Evolutionary conservation across 306 rosid genomes (phyloP), one percentile per base, ranked within the genome.

Genomic region (Alnus glutinosa): DNA sequence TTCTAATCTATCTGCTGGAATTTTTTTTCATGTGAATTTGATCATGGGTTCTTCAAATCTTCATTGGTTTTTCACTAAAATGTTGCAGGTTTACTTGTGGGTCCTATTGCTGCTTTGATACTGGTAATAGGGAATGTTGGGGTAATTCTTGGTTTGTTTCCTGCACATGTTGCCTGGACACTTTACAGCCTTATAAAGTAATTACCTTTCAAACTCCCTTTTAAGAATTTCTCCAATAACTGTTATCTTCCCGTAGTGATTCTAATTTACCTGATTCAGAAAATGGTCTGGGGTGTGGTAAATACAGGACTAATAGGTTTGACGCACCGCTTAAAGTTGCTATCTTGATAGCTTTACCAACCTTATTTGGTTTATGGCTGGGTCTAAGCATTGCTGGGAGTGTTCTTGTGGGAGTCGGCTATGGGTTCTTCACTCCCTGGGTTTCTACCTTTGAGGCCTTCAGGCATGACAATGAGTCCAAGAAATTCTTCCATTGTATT

Each of bases 391-490:
- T 89, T 76, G 90, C 78, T 71, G 98, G 92, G 79, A 93, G 93
- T 74, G 88, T 86, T 82, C 88, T 93, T 79, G 89, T 89, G 71
- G 98, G 90, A 19, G 70, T 88, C 46, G 98, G 97, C 66, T 91
- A 93, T 86, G 98, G 98, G 16, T 91, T 91, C 66, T 88, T 91
- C 46, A 87, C 98, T 15, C 98, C 98, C 34, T 93, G 94, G 93
- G 90, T 93, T 80, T 87, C 98, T 62, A 87, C 94, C 57, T 93
- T 93, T 78, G 98, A 93, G 89, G 97, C 98, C 79, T 91, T 93
- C 73, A 87, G 98, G 82, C 74, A 82, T 62, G 91, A 81, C 30
- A 72, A 86, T 19, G 92, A 86, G 82, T 85, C 89, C 71, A 86
- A 86, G 83, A 93, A 86, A 75, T 87, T 87, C 71, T 23, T 75